phyloP scores from a whole-genome alignment of 2,329 filamentous ascomycete species.

The Nigrospora sphaerica region DNA sequence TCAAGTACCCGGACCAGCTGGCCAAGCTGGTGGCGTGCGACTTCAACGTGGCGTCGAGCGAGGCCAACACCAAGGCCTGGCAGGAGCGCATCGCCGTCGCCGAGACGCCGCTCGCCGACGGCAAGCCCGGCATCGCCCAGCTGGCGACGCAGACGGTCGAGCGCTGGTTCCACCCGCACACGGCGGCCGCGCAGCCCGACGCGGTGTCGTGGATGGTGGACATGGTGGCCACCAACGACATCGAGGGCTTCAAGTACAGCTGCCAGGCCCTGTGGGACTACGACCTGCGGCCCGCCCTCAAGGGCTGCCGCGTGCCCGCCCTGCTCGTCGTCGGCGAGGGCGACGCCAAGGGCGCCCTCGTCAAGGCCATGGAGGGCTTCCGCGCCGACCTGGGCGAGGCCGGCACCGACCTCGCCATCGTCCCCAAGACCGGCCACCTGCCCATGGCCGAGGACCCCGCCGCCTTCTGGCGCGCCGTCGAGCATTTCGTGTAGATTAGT shows the following conservation, averaged over 20 bases:
- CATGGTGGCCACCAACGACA: constrained; percentile 62
- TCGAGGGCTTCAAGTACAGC: constrained; percentile 61
- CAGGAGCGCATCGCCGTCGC: constrained; percentile 65
- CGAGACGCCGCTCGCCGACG: constrained; percentile 39
- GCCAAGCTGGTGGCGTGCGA: constrained; percentile 79
- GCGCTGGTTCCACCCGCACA: constrained; percentile 68
- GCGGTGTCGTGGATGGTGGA: constrained; percentile 51
- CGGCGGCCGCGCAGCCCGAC: constrained; percentile 35
- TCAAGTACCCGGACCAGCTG: constrained; percentile 75
- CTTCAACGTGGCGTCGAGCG: constrained; percentile 66
- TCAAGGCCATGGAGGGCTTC: constrained; percentile 75
- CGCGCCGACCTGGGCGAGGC: constrained; percentile 45
- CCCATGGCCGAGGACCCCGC: constrained; percentile 74
- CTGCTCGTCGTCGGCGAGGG: constrained; percentile 66
- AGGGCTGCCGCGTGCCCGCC: constrained; percentile 46
- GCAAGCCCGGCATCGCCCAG: constrained; percentile 51
- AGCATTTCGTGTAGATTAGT: constrained; percentile 41
- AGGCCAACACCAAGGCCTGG: constrained; percentile 74
- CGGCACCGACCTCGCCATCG: constrained; percentile 53
- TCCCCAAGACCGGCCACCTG: constrained; percentile 69
- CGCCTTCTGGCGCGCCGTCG: constrained; percentile 59
- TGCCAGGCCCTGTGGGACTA: constrained; percentile 68
- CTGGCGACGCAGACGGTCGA: constrained; percentile 66
- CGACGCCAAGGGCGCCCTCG: constrained; percentile 65
- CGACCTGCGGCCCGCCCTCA: constrained; percentile 54